phyloP scores from a whole-genome alignment of 768 basidiomycete genomes.

The Hericium rajendrae region DNA sequence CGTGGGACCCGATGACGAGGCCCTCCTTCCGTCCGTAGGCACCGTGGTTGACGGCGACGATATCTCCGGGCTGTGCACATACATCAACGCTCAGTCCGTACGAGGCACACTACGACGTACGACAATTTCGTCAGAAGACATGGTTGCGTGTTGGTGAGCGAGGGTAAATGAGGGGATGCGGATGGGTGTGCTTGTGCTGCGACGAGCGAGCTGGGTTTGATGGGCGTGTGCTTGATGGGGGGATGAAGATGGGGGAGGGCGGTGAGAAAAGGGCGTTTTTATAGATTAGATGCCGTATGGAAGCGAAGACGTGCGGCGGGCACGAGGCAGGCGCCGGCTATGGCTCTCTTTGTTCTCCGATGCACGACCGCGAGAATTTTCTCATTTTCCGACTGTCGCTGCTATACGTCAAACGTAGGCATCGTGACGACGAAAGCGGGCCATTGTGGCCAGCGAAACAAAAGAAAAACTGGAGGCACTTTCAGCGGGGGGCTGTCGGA shows the following conservation, averaged over 20 bases:
- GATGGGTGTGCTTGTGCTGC: not conserved
- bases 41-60: constrained; percentile 67
- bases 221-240: not conserved
- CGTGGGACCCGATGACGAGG: constrained; percentile 66
- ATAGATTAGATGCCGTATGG: constrained; percentile 1
- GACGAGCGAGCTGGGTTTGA: not conserved
- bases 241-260: not conserved
- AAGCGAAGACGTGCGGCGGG: not conserved
- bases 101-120: constrained; percentile 15
- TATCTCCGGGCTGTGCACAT: constrained; percentile 56
- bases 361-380: not conserved
- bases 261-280: not conserved
- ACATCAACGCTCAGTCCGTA: not conserved
- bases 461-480: not conserved
- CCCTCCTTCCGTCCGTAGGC: constrained; percentile 61
- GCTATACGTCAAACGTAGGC: too few relatives aligned
- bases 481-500: not conserved
- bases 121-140: constrained; percentile 2
- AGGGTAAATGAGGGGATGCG: not conserved
- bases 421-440: too few relatives aligned
- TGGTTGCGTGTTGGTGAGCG: not conserved
- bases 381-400: not conserved
- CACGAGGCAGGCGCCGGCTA: constrained; percentile 17
- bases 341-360: not conserved
- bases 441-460: not conserved